Evolutionary conservation across 257 asterid genomes (phyloP), one percentile per base, ranked within the genome.

Genomic region (Solanum pinnatisectum): DNA sequence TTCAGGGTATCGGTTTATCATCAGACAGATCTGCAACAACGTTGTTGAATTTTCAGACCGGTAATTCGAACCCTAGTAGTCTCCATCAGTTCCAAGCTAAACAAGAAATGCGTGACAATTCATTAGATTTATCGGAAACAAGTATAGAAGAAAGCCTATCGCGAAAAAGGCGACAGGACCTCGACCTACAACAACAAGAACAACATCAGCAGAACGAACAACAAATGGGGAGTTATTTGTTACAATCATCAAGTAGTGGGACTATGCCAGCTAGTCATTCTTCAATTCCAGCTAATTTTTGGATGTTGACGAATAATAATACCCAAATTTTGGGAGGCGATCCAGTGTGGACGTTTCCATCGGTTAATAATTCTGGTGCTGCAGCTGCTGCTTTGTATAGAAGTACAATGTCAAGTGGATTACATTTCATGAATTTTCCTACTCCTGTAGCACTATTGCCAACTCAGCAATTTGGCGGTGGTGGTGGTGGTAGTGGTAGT

Each of bases 351-450:
- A 94, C 99, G 16, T 93, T 94, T 46, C 97, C 98, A 3, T 90
- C 94, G 0, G 94, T 93, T 59, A 94, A 89, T 63, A 90, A 93
- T 23, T 91, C 88, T 89, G 87, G 59, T 46, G 90, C 90, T 63
- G 89, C 96, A 0, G 94, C 94, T 2, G 94, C 96, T 30, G 94
- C 98, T 37, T 91, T 95, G 94, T 94, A 95, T 73, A 92, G 98
- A 86, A 96, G 99, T 4, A 91, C 91, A 22, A 90, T 91, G 92
- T 93, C 98, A 1, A 95, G 95, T 46, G 99, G 98, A 16, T 87
- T 97, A 88, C 98, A 97, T 94, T 95, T 97, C 76, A 95, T 97
- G 99, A 95, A 97, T 79, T 97, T 95, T 70, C 97, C 97, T 46
- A 90, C 97, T 0, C 96, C 98, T 6, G 90, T 96, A 49, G 97